Base-by-base conservation (phyloP, 257 asterid genomes). In the Rhazya stricta region DNA sequence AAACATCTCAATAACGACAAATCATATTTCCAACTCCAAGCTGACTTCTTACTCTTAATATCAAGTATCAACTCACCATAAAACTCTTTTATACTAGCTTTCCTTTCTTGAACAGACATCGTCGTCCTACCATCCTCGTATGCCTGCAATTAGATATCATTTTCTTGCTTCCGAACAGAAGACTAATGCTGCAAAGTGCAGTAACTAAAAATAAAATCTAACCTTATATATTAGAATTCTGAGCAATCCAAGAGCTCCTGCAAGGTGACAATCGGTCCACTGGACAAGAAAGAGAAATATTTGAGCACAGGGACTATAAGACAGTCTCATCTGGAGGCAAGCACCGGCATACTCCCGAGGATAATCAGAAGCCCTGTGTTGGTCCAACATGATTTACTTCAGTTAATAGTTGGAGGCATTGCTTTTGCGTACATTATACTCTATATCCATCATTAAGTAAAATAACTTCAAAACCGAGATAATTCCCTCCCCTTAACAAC, bases 241-340 rank as follows among this genome's bases (percentile, higher is more conserved):
- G 71, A 94, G 90, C 54, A 94, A 82, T 34, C 99, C 97, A n/a
- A 94, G 92, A 11, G 88, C 86, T 79, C 97, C 95, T 25, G 97
- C 99, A 63, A 94, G 88, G 79, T 86, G 90, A 81, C 95, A 90
- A 80, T 94, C 99, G 69, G 93, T 83, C 99, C 98, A 94, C 72
- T 90, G 97, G 67, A 92, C 90, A 78, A 92, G 91, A 85, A 92
- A 94, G 62, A 92, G 83, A 51, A 94, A 90, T 63, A 90, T 73
- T 41, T 87, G 92, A 25, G 97, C 97, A 79, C 97, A 94, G 15
- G 95, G 96, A 84, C 99, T 90, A 76, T 89, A 94, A 9, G 97
- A 90, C n/a, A 94, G 83, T 73, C 99, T 92, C 99, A 94, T 94
- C 79, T 94, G 99, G 79, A 92, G 89, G 83, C 87, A 85, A 53